A percentile compares a stretch with the other conserved stretches of the same genome.
Evolutionary conservation across 306 rosid genomes (phyloP).

Genomic region (Cucurbita argyrosperma): DNA sequence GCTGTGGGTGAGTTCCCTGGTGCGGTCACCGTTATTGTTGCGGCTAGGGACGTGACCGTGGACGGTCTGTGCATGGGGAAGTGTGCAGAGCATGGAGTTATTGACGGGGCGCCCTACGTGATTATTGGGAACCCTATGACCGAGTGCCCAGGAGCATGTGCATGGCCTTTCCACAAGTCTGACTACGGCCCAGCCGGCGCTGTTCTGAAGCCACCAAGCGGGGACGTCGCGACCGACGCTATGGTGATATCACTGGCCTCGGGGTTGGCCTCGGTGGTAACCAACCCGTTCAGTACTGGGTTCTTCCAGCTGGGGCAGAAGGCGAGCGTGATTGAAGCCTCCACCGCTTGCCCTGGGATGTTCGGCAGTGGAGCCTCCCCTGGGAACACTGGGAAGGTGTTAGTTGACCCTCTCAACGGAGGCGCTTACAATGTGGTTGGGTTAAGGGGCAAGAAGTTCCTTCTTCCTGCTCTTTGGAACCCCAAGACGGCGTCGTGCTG

Average conservation of each 20-base stretch:
- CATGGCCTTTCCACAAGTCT: slow-evolving; percentile 25
- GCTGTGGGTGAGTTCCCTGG: too few species aligned
- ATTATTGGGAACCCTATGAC: not conserved
- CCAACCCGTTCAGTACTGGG: slow-evolving; percentile 33
- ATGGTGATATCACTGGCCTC: slow-evolving; percentile 37
- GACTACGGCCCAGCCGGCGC: not conserved
- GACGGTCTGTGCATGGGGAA: too few species aligned
- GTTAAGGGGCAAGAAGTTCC: slow-evolving; percentile 12
- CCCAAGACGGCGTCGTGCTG: slow-evolving; percentile 29
- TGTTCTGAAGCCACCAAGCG: slow-evolving; percentile 23
- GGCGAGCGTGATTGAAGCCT: not conserved
- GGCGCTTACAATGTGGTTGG: slow-evolving; percentile 30
- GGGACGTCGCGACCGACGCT: slow-evolving; percentile 23
- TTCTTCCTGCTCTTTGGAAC: slow-evolving; percentile 49
- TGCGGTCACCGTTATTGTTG: too few species aligned
- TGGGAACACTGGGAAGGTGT: slow-evolving; percentile 9
- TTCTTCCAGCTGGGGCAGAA: slow-evolving; percentile 1
- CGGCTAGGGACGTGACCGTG: too few species aligned
- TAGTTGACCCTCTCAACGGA: slow-evolving; percentile 5
- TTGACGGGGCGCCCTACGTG: too few species aligned
- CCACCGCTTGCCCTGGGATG: slow-evolving; percentile 16
- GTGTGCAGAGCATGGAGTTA: too few species aligned
- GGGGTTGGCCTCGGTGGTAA: slow-evolving; percentile 36
- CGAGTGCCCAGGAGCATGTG: slow-evolving; percentile 46
- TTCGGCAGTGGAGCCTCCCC: slow-evolving; percentile 23